Conservation (phyloP, 164 flowering plant genomes). For the Vitis rupestris region DNA sequence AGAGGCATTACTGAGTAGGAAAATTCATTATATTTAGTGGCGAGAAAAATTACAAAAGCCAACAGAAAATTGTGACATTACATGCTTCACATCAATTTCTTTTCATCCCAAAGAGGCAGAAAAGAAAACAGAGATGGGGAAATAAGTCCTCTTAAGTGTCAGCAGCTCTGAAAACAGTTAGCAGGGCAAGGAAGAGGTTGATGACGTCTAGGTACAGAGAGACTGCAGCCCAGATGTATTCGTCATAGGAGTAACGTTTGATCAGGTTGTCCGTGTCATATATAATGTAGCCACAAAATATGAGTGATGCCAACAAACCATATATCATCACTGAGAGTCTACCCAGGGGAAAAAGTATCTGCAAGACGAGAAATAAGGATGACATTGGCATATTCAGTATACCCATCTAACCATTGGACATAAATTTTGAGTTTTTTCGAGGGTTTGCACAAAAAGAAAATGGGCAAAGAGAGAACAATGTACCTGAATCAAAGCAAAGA, state of each 20-base stretch:
- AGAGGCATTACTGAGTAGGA: no score
- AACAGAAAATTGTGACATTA: no score
- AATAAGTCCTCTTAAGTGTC: slow-evolving; percentile 32
- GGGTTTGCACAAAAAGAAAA: no score
- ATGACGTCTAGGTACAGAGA: slow-evolving; percentile 76
- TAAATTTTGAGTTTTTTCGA: no score
- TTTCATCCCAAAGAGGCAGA: not conserved
- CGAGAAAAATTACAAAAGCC: no score
- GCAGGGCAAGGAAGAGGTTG: slow-evolving; percentile 73
- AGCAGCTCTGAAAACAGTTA: slow-evolving; percentile 66
- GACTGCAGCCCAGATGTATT: slow-evolving; percentile 93
- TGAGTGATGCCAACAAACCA: slow-evolving; percentile 68
- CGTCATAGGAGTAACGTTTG: slow-evolving; percentile 82
- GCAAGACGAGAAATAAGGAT: slow-evolving; percentile 14
- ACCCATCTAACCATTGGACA: not conserved
- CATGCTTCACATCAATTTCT: not conserved
- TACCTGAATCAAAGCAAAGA: slow-evolving; percentile 68
- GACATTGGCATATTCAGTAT: not conserved
- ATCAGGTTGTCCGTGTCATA: slow-evolving; percentile 95
- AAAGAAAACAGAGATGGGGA: not conserved
- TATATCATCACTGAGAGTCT: slow-evolving; percentile 64
- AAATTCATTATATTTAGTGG: no score
- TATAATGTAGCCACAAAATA: slow-evolving; percentile 84
- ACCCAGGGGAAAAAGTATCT: slow-evolving; percentile 85
- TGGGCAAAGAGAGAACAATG: not conserved